These are phyloP conservation scores for Coelastrella sp. DNA, from an alignment of 139 green algal genomes.

Conservation along the genomic window DNA sequence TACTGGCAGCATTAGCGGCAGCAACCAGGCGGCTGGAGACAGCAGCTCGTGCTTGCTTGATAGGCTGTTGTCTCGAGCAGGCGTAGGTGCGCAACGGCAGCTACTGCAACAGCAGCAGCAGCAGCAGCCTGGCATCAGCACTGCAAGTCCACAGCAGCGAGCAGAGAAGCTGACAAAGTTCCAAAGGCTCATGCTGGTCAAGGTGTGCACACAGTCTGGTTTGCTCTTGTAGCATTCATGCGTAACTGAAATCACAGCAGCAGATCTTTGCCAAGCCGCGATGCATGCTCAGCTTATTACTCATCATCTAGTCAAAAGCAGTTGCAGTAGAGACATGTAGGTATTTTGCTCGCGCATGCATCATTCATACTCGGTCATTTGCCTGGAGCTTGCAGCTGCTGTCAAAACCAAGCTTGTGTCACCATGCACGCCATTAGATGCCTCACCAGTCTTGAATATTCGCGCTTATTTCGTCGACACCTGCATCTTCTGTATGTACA, in stretches of 20 bases:
- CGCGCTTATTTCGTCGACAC: not conserved
- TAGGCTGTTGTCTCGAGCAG: not conserved
- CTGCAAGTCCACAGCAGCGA: not conserved
- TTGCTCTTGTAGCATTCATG: not conserved
- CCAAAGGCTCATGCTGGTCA: constrained; percentile 62
- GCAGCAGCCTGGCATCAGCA: not conserved
- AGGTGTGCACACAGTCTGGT: not conserved
- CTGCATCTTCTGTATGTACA: not conserved
- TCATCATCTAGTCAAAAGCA: no score
- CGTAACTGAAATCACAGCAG: not conserved
- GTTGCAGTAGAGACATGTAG: no score
- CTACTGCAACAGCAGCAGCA: not conserved
- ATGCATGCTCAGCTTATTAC: no score
- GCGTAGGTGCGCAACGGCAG: constrained; percentile 13
- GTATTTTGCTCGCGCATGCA: not conserved
- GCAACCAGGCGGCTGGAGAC: not conserved
- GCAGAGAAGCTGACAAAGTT: constrained; percentile 23
- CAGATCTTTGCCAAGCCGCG: no score
- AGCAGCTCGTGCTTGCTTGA: not conserved
- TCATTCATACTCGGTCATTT: not conserved
- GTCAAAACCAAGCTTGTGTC: no score
- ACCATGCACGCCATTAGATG: no score
- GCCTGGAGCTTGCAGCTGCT: no score
- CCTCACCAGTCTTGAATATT: no score
- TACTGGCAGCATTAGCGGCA: not conserved